Evolutionary conservation across 2,329 filamentous ascomycete genomes (phyloP).

Genomic region (Botryotinia convoluta): DNA sequence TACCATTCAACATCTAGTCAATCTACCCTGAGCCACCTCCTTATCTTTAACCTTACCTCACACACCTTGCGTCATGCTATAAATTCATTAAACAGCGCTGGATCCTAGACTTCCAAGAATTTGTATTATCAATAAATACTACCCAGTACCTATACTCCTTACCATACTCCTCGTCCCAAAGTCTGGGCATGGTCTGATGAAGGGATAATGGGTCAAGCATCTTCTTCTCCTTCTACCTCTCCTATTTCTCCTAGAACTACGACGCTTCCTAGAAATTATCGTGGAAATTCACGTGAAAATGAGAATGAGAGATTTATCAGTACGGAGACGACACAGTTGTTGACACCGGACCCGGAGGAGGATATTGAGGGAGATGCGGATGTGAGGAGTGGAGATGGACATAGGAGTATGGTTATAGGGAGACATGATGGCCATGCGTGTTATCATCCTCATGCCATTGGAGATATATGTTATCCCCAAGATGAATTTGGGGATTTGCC

Average conservation of each 20-base stretch:
- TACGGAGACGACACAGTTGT: constrained; percentile 20
- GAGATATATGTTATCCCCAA: constrained; percentile 30
- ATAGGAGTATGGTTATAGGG: neutral
- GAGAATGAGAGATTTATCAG: constrained; percentile 10
- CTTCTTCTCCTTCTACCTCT: constrained; percentile 3
- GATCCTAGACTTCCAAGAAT: constrained; percentile 9
- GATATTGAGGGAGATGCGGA: constrained; percentile 18
- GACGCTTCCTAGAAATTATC: neutral
- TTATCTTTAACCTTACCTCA: neutral
- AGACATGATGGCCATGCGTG: constrained; percentile 28
- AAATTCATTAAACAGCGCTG: constrained; percentile 14
- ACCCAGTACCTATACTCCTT: neutral
- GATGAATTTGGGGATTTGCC: constrained; percentile 49
- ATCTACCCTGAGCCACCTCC: neutral
- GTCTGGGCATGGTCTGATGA: neutral
- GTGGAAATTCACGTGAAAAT: neutral
- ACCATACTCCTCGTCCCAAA: neutral
- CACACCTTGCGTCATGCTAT: neutral
- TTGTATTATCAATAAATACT: constrained; percentile 17
- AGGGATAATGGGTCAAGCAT: constrained; percentile 14
- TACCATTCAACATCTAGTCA: neutral
- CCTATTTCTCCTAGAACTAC: neutral
- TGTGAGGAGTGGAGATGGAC: neutral
- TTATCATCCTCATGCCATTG: constrained; percentile 31
- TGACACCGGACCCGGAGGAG: constrained; percentile 28